Percentiles rank a stretch among this genome's conserved stretches.
Evolutionary conservation across 495 filamentous ascomycete species (phyloP).

Genomic region (Penicillium desertorum): DNA sequence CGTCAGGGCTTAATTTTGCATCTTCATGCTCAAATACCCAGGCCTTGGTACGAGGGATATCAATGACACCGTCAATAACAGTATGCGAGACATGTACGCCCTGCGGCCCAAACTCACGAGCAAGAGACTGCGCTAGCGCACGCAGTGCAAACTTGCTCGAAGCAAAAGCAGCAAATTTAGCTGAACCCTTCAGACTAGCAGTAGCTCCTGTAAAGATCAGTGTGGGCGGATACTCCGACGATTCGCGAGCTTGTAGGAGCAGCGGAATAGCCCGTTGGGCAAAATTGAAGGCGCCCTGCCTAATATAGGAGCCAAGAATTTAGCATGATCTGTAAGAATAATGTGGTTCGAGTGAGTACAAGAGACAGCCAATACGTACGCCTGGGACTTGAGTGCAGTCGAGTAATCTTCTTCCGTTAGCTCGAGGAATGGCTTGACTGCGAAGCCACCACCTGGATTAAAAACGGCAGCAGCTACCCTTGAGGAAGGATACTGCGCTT

Average conservation of each 20-base stretch:
- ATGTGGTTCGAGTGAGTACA: not conserved
- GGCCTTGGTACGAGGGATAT: slow-evolving; percentile 69
- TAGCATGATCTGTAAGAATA: not conserved
- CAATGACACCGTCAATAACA: slow-evolving; percentile 86
- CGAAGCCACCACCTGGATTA: slow-evolving; percentile 71
- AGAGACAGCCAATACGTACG: slow-evolving; percentile 46
- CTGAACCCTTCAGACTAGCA: slow-evolving; percentile 72
- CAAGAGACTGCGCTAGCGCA: slow-evolving; percentile 74
- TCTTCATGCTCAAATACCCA: slow-evolving; percentile 61
- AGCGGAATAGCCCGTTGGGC: slow-evolving; percentile 70
- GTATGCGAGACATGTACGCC: slow-evolving; percentile 87
- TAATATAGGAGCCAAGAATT: slow-evolving; percentile 27
- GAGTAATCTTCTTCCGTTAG: slow-evolving; percentile 64
- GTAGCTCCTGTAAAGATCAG: slow-evolving; percentile 88
- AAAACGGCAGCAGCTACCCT: slow-evolving; percentile 76
- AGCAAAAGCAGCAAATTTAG: slow-evolving; percentile 70
- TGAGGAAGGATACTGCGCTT: slow-evolving; percentile 47
- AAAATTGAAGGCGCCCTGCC: slow-evolving; percentile 76
- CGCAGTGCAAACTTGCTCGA: slow-evolving; percentile 78
- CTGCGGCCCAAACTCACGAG: slow-evolving; percentile 83
- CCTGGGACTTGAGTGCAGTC: slow-evolving; percentile 54
- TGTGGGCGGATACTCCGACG: slow-evolving; percentile 61
- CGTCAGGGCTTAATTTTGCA: slow-evolving; percentile 76
- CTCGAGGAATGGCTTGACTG: slow-evolving; percentile 80
- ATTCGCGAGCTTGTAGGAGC: slow-evolving; percentile 58